phyloP scores from a whole-genome alignment of 2,329 filamentous ascomycete species.

The Colletotrichum acutatum region DNA sequence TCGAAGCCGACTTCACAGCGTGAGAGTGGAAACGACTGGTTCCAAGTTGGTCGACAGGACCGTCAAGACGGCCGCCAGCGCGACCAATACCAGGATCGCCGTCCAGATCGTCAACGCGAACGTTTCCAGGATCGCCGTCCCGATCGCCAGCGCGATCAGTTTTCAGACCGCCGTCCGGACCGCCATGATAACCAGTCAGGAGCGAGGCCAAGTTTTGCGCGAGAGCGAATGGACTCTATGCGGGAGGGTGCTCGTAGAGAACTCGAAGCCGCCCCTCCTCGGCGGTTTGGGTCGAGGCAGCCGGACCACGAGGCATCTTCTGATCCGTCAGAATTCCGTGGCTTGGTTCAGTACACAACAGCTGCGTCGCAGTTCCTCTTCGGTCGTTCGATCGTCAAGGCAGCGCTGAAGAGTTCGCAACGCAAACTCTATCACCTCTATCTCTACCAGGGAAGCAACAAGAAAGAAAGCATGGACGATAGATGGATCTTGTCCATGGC shows the following conservation, averaged over 20 bases:
- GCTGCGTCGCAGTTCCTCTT: constrained; percentile 94
- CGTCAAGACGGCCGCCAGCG: not conserved
- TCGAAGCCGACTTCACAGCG: not conserved
- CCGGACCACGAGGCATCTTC: not conserved
- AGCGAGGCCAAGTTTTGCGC: not conserved
- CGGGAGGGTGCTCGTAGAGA: constrained; percentile 13
- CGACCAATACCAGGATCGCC: not conserved
- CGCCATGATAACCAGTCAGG: not conserved
- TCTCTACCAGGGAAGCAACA: constrained; percentile 71
- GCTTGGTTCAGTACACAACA: constrained; percentile 71
- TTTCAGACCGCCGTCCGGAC: not conserved
- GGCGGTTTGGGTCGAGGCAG: not conserved
- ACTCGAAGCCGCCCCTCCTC: not conserved
- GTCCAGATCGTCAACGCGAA: not conserved
- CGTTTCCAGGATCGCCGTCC: not conserved
- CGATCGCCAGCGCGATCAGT: not conserved
- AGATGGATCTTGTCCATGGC: constrained; percentile 58
- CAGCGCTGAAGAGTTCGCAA: constrained; percentile 74
- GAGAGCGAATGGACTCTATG: constrained; percentile 7
- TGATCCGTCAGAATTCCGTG: constrained; percentile 9
- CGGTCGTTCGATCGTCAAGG: constrained; percentile 82
- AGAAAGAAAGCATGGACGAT: constrained; percentile 61
- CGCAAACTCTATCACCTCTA: constrained; percentile 89
- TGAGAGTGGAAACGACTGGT: not conserved
- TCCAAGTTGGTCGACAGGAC: not conserved